Percentiles rank a stretch among this genome's conserved stretches.
Evolutionary conservation across 257 asterid species (phyloP).

Genomic region (Dorcoceras hygrometricum): DNA sequence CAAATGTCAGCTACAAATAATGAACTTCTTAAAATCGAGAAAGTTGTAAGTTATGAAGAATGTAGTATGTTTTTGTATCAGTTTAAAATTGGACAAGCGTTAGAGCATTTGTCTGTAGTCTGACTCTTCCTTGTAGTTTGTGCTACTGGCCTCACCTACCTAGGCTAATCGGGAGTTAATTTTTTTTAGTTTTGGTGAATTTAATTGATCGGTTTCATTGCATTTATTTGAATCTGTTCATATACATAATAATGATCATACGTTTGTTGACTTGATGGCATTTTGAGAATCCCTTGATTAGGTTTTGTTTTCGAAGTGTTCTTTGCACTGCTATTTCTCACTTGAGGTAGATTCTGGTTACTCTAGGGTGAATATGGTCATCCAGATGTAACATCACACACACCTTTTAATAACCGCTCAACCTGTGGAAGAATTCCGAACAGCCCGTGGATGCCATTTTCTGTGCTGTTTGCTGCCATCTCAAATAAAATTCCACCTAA

Average conservation of each 20-base stretch:
- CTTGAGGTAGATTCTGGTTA: neutral
- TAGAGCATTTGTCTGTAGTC: neutral
- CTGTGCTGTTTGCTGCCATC: conserved; percentile 69
- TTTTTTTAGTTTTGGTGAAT: neutral
- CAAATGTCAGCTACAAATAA: neutral
- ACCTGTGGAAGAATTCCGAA: conserved; percentile 44
- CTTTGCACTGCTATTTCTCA: conserved; percentile 6
- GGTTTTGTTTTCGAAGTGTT: neutral
- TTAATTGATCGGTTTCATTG: neutral
- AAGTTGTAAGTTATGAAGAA: neutral
- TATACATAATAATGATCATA: neutral
- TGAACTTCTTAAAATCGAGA: neutral
- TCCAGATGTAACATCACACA: conserved; percentile 25
- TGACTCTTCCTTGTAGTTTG: neutral
- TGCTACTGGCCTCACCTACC: neutral
- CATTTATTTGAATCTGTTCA: neutral
- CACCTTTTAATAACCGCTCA: conserved; percentile 20
- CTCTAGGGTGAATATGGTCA: conserved; percentile 38
- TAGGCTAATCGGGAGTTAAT: neutral
- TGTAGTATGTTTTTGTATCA: neutral
- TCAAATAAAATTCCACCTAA: conserved; percentile 48
- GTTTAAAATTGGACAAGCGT: neutral
- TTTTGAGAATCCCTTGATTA: neutral
- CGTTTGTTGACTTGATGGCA: neutral
- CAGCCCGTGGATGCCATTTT: conserved; percentile 87